phyloP scores from a whole-genome alignment of 441 rosid species.

The Viola pubescens region DNA sequence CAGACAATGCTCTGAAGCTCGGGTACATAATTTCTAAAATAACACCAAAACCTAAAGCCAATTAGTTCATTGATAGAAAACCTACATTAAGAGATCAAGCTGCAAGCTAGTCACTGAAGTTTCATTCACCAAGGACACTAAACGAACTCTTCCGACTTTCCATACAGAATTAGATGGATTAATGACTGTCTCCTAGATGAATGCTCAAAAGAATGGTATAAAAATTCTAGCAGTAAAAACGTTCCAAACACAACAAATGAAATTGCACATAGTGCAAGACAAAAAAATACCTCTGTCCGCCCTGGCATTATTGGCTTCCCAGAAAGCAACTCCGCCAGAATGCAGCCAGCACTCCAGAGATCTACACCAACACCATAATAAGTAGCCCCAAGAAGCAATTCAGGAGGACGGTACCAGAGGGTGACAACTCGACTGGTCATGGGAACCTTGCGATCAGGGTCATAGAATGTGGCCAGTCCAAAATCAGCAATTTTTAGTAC shows the following conservation, averaged over 20 bases:
- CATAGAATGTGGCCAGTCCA: conserved; percentile 74
- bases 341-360: conserved; percentile 97
- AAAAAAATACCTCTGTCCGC: conserved; percentile 59
- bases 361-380: conserved; percentile 67
- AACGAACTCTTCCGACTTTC: neutral
- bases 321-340: conserved; percentile 81
- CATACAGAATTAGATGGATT: neutral
- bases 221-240: conserved; percentile 1
- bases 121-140: too few relatives aligned
- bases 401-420: conserved; percentile 92
- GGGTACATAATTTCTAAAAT: too few relatives aligned
- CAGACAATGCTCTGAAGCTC: too few relatives aligned
- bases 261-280: conserved; percentile 2
- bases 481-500: conserved; percentile 81
- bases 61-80: too few relatives aligned
- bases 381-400: conserved; percentile 88
- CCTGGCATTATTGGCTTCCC: conserved; percentile 94
- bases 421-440: conserved; percentile 93
- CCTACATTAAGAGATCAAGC: too few relatives aligned
- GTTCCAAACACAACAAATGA: conserved; percentile 10
- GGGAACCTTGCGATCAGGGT: conserved; percentile 50
- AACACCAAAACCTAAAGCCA: too few relatives aligned
- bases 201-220: conserved; percentile 8
- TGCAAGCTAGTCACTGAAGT: too few relatives aligned
- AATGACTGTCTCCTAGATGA: neutral